Evolutionary conservation across 2,329 filamentous ascomycete species (phyloP).

Genomic region (Nectriaceae sp.): DNA sequence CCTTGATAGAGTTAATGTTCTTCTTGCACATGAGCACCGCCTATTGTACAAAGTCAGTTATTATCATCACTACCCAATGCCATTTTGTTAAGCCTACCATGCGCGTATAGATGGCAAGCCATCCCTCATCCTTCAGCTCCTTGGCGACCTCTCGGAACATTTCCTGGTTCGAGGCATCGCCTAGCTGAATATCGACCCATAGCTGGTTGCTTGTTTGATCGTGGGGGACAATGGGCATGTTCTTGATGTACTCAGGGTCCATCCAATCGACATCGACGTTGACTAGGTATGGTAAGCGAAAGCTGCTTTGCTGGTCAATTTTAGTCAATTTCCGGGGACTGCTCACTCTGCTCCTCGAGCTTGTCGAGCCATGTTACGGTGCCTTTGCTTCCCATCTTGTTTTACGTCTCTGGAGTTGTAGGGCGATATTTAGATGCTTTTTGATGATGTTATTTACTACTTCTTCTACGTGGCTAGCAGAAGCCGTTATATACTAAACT

Average conservation of each 20-base stretch:
- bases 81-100: slow-evolving; percentile 30
- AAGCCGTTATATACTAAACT: no score
- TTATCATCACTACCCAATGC: background rate
- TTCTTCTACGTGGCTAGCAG: no score
- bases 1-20: slow-evolving; percentile 47
- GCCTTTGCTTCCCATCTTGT: slow-evolving; percentile 33
- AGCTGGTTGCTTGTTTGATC: slow-evolving; percentile 54
- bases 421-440: no score
- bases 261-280: slow-evolving; percentile 55
- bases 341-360: slow-evolving; percentile 43
- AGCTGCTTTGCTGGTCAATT: background rate
- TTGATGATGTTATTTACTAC: no score
- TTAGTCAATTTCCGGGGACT: background rate
- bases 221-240: slow-evolving; percentile 45
- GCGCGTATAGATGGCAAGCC: slow-evolving; percentile 50
- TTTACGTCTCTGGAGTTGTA: no score
- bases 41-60: slow-evolving; percentile 18
- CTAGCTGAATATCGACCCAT: slow-evolving; percentile 49
- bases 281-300: slow-evolving; percentile 32
- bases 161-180: slow-evolving; percentile 43
- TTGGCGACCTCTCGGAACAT: slow-evolving; percentile 43
- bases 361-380: slow-evolving; percentile 43
- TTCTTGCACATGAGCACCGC: slow-evolving; percentile 49
- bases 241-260: slow-evolving; percentile 49
- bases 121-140: slow-evolving; percentile 47